phyloP scores from a whole-genome alignment of 2,329 filamentous ascomycete genomes.

The Paecilomyces fulvus region DNA sequence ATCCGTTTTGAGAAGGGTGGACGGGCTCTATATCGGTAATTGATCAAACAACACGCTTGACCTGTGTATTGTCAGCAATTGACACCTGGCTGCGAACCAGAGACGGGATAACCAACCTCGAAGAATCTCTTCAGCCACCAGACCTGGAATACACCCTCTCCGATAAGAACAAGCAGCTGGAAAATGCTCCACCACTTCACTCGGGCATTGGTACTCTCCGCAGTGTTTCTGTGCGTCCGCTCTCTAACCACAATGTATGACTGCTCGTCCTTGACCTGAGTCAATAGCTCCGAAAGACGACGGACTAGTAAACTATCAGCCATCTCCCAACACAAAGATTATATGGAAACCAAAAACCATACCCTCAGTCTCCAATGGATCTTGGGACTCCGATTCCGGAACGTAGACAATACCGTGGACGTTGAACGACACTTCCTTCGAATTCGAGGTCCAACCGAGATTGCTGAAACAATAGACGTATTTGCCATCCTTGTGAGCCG shows the following conservation, averaged over 20 bases:
- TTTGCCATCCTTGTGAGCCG: constrained; percentile 74
- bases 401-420: constrained; percentile 98
- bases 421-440: constrained; percentile 98
- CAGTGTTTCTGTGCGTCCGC: constrained; percentile 93
- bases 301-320: constrained; percentile 50
- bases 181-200: constrained; percentile 99
- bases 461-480: constrained; percentile 99
- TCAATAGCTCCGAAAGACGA: constrained; percentile 72
- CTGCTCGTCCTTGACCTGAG: constrained; percentile 96
- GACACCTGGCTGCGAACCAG: constrained; percentile 1
- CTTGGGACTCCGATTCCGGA: constrained; percentile 74
- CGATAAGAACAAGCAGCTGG: constrained; percentile 79
- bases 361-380: constrained; percentile 89
- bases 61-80: constrained; percentile 21
- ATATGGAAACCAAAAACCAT: constrained; percentile 19
- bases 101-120: constrained; percentile 50
- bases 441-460: constrained; percentile 92
- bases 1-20: not conserved
- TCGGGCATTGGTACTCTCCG: constrained; percentile 92
- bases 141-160: constrained; percentile 94
- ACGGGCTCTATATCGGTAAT: not conserved
- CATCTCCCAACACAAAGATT: not conserved
- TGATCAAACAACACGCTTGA: constrained; percentile 40
- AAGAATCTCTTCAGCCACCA: constrained; percentile 99
- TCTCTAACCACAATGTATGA: constrained; percentile 93